phyloP scores from a whole-genome alignment of 345 rosid genomes.

The Acer saccharum region DNA sequence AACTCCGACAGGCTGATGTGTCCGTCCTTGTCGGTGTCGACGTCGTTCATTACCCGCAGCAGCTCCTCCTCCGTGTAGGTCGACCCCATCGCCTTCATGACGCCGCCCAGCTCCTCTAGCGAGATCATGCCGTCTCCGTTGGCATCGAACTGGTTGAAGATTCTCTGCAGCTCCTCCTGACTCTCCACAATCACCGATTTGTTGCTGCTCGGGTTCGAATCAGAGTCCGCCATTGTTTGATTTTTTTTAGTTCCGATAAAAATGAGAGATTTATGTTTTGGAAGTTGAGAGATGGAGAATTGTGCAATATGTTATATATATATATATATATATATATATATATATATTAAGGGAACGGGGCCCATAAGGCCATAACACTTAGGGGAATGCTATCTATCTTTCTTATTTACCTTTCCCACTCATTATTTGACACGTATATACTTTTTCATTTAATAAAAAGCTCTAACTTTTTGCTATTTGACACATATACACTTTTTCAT shows the following conservation, averaged over 20 bases:
- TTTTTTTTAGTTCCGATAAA: neutral
- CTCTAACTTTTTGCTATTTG: no score
- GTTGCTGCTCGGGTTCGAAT: neutral
- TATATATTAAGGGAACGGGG: no score
- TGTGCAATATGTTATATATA: no score
- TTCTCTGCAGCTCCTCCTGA: slow-evolving; percentile 52
- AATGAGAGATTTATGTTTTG: neutral
- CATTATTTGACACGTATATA: no score
- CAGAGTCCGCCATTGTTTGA: neutral
- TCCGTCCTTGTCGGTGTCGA: slow-evolving; percentile 83
- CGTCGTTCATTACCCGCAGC: slow-evolving; percentile 60
- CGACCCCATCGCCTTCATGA: slow-evolving; percentile 67
- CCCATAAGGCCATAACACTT: no score
- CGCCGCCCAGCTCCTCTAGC: slow-evolving; percentile 56
- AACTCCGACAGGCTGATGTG: slow-evolving; percentile 66
- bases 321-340: no score
- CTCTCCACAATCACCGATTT: slow-evolving; percentile 7
- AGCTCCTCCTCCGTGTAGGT: slow-evolving; percentile 48
- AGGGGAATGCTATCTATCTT: no score
- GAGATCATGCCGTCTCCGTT: slow-evolving; percentile 96
- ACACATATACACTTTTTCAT: no score
- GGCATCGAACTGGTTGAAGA: slow-evolving; percentile 79
- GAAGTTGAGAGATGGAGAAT: neutral
- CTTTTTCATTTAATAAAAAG: no score
- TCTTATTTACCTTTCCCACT: no score